phyloP scores from a whole-genome alignment of 164 flowering plant genomes.

The Houttuynia cordata region DNA sequence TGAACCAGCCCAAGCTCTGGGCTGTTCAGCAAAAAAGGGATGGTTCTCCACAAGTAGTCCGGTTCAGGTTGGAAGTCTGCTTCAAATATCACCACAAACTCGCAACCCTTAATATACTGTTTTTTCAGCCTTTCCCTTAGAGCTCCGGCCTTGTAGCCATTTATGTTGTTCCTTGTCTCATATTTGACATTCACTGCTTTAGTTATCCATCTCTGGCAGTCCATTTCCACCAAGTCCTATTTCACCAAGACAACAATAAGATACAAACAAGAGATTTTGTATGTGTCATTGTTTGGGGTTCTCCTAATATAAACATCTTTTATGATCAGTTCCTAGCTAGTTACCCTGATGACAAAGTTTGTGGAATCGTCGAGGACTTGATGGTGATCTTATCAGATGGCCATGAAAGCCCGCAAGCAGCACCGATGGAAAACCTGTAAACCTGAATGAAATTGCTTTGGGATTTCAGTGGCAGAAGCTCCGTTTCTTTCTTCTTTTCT shows the following conservation, averaged over 20 bases:
- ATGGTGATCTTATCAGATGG: constrained; percentile 46
- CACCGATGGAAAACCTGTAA: constrained; percentile 58
- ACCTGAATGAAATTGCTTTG: constrained; percentile 18
- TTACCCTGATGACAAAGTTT: constrained; percentile 29
- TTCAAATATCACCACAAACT: constrained; percentile 50
- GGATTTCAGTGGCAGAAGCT: too few species aligned
- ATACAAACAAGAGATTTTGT: too few species aligned
- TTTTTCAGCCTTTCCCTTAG: constrained; percentile 43
- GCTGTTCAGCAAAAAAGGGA: constrained; percentile 44
- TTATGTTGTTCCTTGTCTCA: constrained; percentile 40
- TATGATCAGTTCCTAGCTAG: too few species aligned
- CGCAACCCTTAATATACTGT: constrained; percentile 40
- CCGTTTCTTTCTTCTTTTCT: too few species aligned
- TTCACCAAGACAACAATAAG: background rate
- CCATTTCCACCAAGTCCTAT: constrained; percentile 51
- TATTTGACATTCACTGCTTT: constrained; percentile 49
- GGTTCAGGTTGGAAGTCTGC: constrained; percentile 65
- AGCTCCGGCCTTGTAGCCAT: constrained; percentile 64
- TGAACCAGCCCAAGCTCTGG: constrained; percentile 54
- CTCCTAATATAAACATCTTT: too few species aligned
- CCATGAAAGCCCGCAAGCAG: constrained; percentile 51
- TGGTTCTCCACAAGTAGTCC: constrained; percentile 39
- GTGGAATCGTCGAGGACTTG: constrained; percentile 67
- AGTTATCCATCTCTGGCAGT: constrained; percentile 41
- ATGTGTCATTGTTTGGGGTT: too few species aligned